A percentile compares a stretch with the other conserved stretches of the same genome.
These are phyloP conservation scores for Monosporozyma aquatica DNA, from an alignment of 805 yeast species.

Conservation along the genomic window DNA sequence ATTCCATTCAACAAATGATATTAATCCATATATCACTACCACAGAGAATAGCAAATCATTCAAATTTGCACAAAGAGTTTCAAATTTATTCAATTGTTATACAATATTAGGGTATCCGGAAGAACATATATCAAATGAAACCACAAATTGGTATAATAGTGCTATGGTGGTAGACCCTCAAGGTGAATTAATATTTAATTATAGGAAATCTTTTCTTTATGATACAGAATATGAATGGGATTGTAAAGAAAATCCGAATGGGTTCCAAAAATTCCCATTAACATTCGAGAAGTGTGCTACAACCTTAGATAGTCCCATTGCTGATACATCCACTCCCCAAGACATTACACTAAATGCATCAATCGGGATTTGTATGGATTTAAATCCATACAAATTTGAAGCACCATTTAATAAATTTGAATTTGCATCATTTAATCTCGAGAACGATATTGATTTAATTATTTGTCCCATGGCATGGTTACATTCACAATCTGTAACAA, in stretches of 20 bases:
- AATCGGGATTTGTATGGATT: conserved; percentile 90
- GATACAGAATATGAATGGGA: conserved; percentile 80
- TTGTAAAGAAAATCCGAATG: conserved; percentile 54
- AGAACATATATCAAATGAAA: no score
- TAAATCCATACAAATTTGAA: conserved; percentile 75
- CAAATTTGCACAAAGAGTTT: conserved; percentile 47
- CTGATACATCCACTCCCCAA: background rate
- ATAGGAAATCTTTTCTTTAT: conserved; percentile 68
- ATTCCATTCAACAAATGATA: conserved; percentile 40
- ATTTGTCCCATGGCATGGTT: conserved; percentile 88
- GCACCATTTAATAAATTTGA: conserved; percentile 74
- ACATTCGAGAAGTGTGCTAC: conserved; percentile 20
- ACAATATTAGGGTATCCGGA: conserved; percentile 85
- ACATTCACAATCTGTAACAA: conserved; percentile 37
- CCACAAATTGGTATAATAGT: conserved; percentile 51
- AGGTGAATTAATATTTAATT: conserved; percentile 55
- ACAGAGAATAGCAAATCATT: conserved; percentile 40
- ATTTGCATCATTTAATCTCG: conserved; percentile 46
- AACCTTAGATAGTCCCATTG: background rate
- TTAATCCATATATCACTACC: conserved; percentile 46
- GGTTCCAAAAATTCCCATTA: conserved; percentile 46
- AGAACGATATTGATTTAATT: conserved; percentile 43
- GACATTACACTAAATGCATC: conserved; percentile 36
- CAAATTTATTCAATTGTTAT: conserved; percentile 45
- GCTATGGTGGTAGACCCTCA: conserved; percentile 52